These are phyloP conservation scores for Asterophora lycoperdoides DNA, from an alignment of 768 basidiomycete species.

Conservation along the genomic window DNA sequence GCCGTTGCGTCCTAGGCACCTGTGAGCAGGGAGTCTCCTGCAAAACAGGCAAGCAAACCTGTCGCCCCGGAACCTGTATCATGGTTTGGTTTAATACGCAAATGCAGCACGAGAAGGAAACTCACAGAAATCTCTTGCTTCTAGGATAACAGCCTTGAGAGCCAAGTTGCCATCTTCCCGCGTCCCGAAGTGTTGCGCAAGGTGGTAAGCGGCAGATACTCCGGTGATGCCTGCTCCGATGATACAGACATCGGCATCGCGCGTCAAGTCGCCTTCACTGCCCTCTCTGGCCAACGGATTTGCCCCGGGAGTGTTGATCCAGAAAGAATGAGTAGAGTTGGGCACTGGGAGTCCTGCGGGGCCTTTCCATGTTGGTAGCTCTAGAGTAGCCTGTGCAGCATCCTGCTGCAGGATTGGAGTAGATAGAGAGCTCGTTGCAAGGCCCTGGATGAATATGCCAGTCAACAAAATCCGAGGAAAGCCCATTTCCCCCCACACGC, in stretches of 20 bases:
- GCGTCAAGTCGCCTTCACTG: slow-evolving; percentile 54
- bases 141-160: slow-evolving; percentile 60
- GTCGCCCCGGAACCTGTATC: slow-evolving; percentile 69
- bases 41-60: slow-evolving; percentile 36
- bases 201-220: slow-evolving; percentile 68
- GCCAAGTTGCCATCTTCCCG: slow-evolving; percentile 15
- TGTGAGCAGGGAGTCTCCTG: not conserved
- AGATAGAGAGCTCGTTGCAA: slow-evolving; percentile 6
- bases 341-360: slow-evolving; percentile 41
- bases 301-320: slow-evolving; percentile 55
- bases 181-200: slow-evolving; percentile 36
- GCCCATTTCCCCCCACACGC: not conserved
- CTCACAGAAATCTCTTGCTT: slow-evolving; percentile 82
- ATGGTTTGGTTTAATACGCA: not conserved
- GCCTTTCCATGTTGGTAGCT: slow-evolving; percentile 2
- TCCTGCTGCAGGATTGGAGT: slow-evolving; percentile 2
- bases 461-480: not conserved
- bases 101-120: not conserved
- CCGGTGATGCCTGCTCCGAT: slow-evolving; percentile 82
- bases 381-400: slow-evolving; percentile 6
- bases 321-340: slow-evolving; percentile 71
- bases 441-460: not conserved
- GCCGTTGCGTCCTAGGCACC: slow-evolving; percentile 62
- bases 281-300: slow-evolving; percentile 69
- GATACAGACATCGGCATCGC: slow-evolving; percentile 67